phyloP scores from a whole-genome alignment of 2,329 filamentous ascomycete species.

The Davidsoniella eucalypti region DNA sequence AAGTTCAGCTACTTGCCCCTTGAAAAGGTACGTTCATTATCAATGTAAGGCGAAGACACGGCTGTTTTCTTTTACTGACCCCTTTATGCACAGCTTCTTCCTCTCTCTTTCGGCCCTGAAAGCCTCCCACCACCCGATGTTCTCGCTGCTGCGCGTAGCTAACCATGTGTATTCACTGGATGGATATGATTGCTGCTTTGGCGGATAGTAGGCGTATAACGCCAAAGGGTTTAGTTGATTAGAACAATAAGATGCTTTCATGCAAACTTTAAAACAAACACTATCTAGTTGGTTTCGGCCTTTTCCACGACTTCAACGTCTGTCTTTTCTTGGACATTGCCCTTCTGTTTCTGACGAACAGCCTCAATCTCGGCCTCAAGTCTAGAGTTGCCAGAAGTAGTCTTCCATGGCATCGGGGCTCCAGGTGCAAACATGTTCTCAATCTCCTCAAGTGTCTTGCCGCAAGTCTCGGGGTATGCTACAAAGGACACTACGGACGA shows the following conservation, averaged over 20 bases:
- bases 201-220: background rate
- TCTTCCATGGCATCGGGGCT: conserved; percentile 24
- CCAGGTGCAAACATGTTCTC: conserved; percentile 21
- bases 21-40: conserved; percentile 35
- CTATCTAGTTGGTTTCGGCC: background rate
- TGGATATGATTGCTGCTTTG: background rate
- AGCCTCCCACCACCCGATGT: conserved; percentile 26
- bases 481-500: conserved; percentile 27
- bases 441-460: conserved; percentile 27
- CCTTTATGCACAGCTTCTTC: conserved; percentile 35
- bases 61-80: background rate
- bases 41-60: background rate
- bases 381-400: conserved; percentile 18
- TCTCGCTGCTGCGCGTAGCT: background rate
- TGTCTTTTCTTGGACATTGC: conserved; percentile 1
- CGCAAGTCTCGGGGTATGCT: conserved; percentile 25
- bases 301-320: background rate
- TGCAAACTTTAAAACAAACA: background rate
- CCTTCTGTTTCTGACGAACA: conserved; percentile 14
- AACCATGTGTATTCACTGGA: no score
- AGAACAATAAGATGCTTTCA: background rate
- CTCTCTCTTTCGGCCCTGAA: conserved; percentile 51
- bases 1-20: conserved; percentile 55
- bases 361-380: conserved; percentile 18
- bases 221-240: background rate